These are phyloP conservation scores for Helotiales sp. DNA, from an alignment of 2,329 filamentous ascomycete species.

Conservation along the genomic window DNA sequence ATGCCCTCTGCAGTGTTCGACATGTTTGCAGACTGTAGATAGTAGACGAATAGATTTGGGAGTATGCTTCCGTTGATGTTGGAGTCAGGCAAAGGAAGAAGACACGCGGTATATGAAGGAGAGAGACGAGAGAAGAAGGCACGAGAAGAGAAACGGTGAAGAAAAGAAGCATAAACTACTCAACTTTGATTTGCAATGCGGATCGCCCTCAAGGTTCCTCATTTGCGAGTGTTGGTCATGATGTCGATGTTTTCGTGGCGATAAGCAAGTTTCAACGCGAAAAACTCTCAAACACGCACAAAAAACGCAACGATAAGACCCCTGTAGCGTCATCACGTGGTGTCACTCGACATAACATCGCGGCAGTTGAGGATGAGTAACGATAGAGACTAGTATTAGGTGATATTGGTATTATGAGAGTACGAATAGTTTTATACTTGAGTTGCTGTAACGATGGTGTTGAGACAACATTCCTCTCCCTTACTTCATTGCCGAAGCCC, in stretches of 20 bases:
- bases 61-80: neutral
- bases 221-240: constrained; percentile 7
- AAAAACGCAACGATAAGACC: constrained; percentile 8
- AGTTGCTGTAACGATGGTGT: neutral
- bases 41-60: constrained; percentile 2
- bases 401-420: neutral
- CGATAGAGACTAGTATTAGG: neutral
- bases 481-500: neutral
- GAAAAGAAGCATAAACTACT: neutral
- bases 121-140: neutral
- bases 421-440: neutral
- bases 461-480: neutral
- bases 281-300: constrained; percentile 17
- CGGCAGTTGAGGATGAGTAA: neutral
- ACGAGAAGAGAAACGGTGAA: constrained; percentile 3
- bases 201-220: neutral
- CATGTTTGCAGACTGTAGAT: neutral
- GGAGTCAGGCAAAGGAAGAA: neutral
- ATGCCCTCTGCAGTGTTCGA: neutral
- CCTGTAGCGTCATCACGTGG: constrained; percentile 3
- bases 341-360: no score
- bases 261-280: constrained; percentile 3
- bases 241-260: constrained; percentile 3
- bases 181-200: neutral
- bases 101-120: constrained; percentile 3